Base-by-base conservation (phyloP, 1,284 basidiomycete species). In the Microbotryum lychnidis-dioicae region DNA sequence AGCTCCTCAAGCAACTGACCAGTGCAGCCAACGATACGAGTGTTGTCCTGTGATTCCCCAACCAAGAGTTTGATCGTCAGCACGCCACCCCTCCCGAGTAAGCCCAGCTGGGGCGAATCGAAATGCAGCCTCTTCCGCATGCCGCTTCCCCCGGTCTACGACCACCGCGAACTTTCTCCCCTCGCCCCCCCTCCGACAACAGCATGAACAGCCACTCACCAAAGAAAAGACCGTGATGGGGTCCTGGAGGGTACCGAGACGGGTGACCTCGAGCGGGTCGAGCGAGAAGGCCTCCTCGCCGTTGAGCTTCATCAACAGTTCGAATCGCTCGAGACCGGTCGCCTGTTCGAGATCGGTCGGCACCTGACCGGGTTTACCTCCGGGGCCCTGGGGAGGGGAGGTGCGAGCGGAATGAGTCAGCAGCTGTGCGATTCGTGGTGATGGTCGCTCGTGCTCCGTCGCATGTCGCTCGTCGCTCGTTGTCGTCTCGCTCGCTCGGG, bases 301-400 rank as follows among this genome's bases (percentile, higher is more conserved):
- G 78, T 92, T 84, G 73, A 92, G 80, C 70, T 89, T 86, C 73
- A 89, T 90, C 63, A 97, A 79, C 56, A 96, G 80, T 79, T 98
- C 90, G 75, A 93, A 85, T 77, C 94, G 89, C 79, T 97, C 93
- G 64, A 97, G 81, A 85, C 94, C 68, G 69, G 94, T 98, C 33
- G 93, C 84, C 79, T 98, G 94, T 71, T 89, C 81, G 73, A 87
- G 81, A 78, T 91, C 87, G 65, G 87, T 88, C 62, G 91, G 85
- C 65, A 91, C 83, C 66, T 85, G 80, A 68, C 90, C 91, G 16
- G 83, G 61, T 77, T 89, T 85, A 71, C 82, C 83, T 73, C 76
- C 91, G 83, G 70, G 80, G 71, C 91, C 90, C 70, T 81, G 86
- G 68, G 91, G 84, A 23, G 23, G 23, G 1, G 78, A 61, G 88